Evolutionary conservation across 225 moss, liverwort and hornwort genomes (phyloP), one percentile per base, ranked within the genome.

Genomic region (Rhytidiadelphus loreus): DNA sequence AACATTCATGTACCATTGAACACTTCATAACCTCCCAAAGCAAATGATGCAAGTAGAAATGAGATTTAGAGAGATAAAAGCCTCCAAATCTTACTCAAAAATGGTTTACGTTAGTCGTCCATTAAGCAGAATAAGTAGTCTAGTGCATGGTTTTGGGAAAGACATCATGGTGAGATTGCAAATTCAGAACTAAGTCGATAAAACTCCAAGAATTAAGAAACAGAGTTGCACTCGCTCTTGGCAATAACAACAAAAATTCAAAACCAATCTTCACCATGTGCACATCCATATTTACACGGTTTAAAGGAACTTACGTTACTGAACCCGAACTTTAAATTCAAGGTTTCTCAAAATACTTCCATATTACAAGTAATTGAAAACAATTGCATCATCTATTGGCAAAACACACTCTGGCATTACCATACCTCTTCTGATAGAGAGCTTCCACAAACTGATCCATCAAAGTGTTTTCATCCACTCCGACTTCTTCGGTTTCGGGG

Each of bases 361-460:
- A 78, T 61, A 21, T 70, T 63, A 39, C 16, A 82, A 90, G 35
- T 35, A 39, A 29, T 24, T 30, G 71, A 87, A 55, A 83, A 52
- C 48, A 13, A 71, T 71, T 39, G 26, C 55, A 84, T 80, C 29
- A n/a, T 26, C 10, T 70, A 71, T 26, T 43, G 21, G 65, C 76
- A 85, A 89, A 80, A 60, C 53, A 71, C 32, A 65, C 58, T 79
- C 60, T 44, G n/a, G 79, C 35, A 37, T 33, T 37, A 77, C 29
- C 87, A 57, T 90, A 96, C 93, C 96, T 96, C 85, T 96, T 96
- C 87, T 95, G 96, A 80, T 96, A 98, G 30, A 98, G 90, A 85
- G 98, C 95, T 86, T 98, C 98, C 55, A 98, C 92, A 88, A 91
- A 98, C 70, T 95, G 93, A 59, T 98, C 96, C 86, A 96, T 92